Evolutionary conservation across 495 filamentous ascomycete genomes (phyloP), one percentile per base, ranked within the genome.

Genomic region (Aspergillus cristatus): DNA sequence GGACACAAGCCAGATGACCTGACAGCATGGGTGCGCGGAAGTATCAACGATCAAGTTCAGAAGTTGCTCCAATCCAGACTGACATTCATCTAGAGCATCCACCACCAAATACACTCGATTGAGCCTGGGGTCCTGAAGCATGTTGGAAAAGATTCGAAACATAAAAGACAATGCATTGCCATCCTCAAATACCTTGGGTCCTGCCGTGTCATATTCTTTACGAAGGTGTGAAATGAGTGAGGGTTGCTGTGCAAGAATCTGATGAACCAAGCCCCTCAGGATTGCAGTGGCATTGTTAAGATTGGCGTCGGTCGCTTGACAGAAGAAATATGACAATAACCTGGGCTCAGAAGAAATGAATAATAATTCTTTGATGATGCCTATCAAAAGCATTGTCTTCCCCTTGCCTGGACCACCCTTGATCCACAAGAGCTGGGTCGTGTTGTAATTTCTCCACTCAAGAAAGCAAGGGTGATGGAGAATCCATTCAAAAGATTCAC

Each of bases 311-410:
- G 48, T n/a, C n/a, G 52, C 56, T 44, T 71, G 60, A 36, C 63
- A 72, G 46, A 73, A 70, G 50, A 73, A 73, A 48, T 59, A 72
- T 5, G 56, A 57, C 6, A 72, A 34, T 15, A 22, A 42, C 1
- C 43, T 14, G 18, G 38, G 29, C n/a, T 10, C 43, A 40, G 14
- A n/a, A n/a, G n/a, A 1, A 2, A 14, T 28, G 12, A 17, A 13
- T 15, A 43, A 32, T 11, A 69, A 38, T 14, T 68, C 48, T 14
- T 68, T 41, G 17, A 67, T 60, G 20, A 70, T 61, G 7, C 61
- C 62, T 16, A 49, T 62, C 7, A 74, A 34, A 0, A 72, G 51
- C 40, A 70, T 66, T 34, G 45, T 60, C 51, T 66, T 66, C 11
- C 58, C 54, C 34, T 57, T 58, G 0, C 53, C 50, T 7, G 53